A percentile compares a stretch with the other conserved stretches of the same genome.
Conservation (phyloP, 2,329 filamentous ascomycete genomes). For the Exophiala sideris region DNA sequence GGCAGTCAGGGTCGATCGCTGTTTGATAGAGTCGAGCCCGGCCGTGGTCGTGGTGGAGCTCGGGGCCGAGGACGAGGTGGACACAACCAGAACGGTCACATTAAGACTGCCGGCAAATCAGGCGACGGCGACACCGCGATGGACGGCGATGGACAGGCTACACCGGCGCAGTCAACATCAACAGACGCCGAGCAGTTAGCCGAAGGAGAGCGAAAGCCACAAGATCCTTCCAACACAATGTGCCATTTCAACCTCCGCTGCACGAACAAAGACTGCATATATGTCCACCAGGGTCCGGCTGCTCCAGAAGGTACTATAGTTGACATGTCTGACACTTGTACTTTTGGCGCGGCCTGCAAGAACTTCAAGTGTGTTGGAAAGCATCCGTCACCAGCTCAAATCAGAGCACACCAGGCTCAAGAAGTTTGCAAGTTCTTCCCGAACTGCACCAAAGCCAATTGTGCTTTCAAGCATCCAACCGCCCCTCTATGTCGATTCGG, state of each 20-base stretch:
- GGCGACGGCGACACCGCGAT: constrained; percentile 19
- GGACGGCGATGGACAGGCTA: constrained; percentile 25
- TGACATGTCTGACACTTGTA: constrained; percentile 76
- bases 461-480: constrained; percentile 82
- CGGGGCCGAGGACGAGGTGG: constrained; percentile 25
- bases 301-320: constrained; percentile 73
- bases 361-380: constrained; percentile 90
- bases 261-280: constrained; percentile 84
- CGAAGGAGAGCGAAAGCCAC: constrained; percentile 44
- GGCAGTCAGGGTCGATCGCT: constrained; percentile 56
- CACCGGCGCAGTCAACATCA: constrained; percentile 20
- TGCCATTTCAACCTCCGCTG: constrained; percentile 91
- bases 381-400: constrained; percentile 86
- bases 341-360: constrained; percentile 87
- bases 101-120: constrained; percentile 16
- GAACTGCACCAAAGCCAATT: constrained; percentile 82
- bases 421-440: constrained; percentile 89
- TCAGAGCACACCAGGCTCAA: constrained; percentile 72
- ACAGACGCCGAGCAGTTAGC: constrained; percentile 59
- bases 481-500: constrained; percentile 90
- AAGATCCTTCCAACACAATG: constrained; percentile 59
- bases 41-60: constrained; percentile 23
- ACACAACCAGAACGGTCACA: constrained; percentile 21
- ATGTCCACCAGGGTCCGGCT: constrained; percentile 89
- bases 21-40: constrained; percentile 64